Base-by-base conservation (phyloP, 441 rosid genomes). In the Arabidopsis lyrata region DNA sequence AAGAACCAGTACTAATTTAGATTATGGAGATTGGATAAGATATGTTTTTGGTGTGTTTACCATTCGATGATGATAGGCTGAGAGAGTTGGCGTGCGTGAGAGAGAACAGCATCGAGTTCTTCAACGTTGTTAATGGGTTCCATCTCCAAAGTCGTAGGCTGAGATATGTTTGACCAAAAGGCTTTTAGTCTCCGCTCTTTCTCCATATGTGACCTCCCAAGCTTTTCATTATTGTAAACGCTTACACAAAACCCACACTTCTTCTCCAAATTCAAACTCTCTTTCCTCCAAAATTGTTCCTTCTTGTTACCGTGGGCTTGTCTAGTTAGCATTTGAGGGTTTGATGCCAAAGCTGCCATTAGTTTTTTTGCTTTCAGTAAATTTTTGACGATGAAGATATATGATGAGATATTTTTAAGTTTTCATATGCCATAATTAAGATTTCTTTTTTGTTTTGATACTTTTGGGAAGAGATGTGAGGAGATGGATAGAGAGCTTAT, bases 61-160 rank as follows among this genome's bases (percentile, higher is more conserved):
- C 98, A 93, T 60, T 93, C 98, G 4, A 93, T 85, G 64, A 93
- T 70, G 63, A 93, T 61, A 22, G 97, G 89, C 31, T 84, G 87
- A 14, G 97, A 87, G 36, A 81, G 83, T 29, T 83, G 83, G 50
- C 78, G 81, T 38, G 98, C 92, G 6, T 68, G 77, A 69, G 75
- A 73, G 1, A 93, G 89, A 74, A 81, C 77, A 84, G 79, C 84
- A 72, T 91, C 95, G 5, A 93, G 88, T 32, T 91, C 89, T 44
- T 87, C 96, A 66, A 49, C 62, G 60, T 86, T 91, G 68, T 82
- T 74, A 77, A 93, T 89, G 41, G 86, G 76, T 81, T 83, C 92
- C 98, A 93, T 89, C 63, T 91, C 97, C 11, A 85, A 59, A 2
- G 84, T 59, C 36, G 81, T 60, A 20, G 92, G 97, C 62, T 81